Evolutionary conservation across 1,139 yeast species (phyloP), one percentile per base, ranked within the genome.

Genomic region (Debaryomyces subglobosus): DNA sequence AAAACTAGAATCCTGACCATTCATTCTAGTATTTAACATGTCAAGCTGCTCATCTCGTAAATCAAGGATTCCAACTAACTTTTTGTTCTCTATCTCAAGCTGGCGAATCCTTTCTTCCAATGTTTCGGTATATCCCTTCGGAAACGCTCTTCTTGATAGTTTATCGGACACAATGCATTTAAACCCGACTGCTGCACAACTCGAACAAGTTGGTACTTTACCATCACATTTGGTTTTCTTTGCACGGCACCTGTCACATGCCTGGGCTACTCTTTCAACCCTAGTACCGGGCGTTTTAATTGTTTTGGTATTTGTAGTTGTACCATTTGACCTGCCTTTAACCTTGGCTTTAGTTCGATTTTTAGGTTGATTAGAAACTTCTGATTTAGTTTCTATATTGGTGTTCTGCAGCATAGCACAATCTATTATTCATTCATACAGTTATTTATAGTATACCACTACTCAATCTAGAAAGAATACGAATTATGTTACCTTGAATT

Each of bases 201-300:
- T 63, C 12, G 77, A 69, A 53, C 80, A 76, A 5, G 66, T 53
- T 0, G 85, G 85, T 34, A 78, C 74, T 60, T 72, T 76, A n/a
- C 89, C 89, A 56, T 85, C 89, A 68, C 91, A 85, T 50, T 83
- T 78, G 33, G 85, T 82, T 68, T 89, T 89, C 63, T 89, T 89
- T 41, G 91, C 87, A 45, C 96, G 71, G 60, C 96, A 89, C 46
- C 96, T 66, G 62, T 89, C 96, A 66, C 96, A 89, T 0, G 96
- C 96, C 59, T 89, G 96, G 0, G 95, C 91, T 16, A 84, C 82
- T 51, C 91, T 67, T 49, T 79, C 80, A 1, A 72, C 67, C 33
- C 72, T 70, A 16, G 82, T 68, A 1, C 89, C 89, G 2, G 86
- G 87, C 3, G 86, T 77, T 59, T 79, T 79, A 46, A 85, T 85